Conservation (phyloP, 352 stramenopile species). For the Globisporangium rhizosaccharum region DNA sequence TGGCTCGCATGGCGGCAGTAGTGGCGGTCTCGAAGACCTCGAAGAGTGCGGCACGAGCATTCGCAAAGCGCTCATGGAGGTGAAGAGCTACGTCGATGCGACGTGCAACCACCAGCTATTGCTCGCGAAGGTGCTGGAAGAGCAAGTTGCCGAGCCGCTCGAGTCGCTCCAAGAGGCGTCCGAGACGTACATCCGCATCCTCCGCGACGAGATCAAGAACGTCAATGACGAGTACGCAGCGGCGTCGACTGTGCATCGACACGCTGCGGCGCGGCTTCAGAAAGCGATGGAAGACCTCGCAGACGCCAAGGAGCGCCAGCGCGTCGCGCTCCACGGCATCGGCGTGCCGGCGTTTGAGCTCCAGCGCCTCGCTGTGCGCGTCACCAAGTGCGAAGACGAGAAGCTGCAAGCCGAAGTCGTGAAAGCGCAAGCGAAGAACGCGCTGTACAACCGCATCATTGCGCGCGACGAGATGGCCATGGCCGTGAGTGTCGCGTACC, state of each 20-base stretch:
- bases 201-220: conserved; percentile 70
- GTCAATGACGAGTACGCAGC: conserved; percentile 67
- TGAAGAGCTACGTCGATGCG: conserved; percentile 57
- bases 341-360: conserved; percentile 80
- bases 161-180: conserved; percentile 72
- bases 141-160: conserved; percentile 75
- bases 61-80: conserved; percentile 48
- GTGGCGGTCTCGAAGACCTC: conserved; percentile 41
- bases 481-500: conserved; percentile 83
- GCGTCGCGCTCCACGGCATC: conserved; percentile 67
- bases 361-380: conserved; percentile 55
- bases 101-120: conserved; percentile 63
- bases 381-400: conserved; percentile 59
- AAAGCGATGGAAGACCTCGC: conserved; percentile 37
- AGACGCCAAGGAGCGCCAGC: conserved; percentile 57
- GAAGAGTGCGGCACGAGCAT: conserved; percentile 69
- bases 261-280: conserved; percentile 28
- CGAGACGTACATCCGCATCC: conserved; percentile 72
- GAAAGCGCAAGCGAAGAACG: conserved; percentile 61
- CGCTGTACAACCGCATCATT: conserved; percentile 79
- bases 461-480: conserved; percentile 87
- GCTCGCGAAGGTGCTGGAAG: conserved; percentile 72
- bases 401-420: conserved; percentile 47
- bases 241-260: conserved; percentile 27
- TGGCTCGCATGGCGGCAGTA: conserved; percentile 3